A percentile compares a stretch with the other conserved stretches of the same genome.
Conservation (phyloP, 257 asterid genomes). For the Nicotiana attenuata region DNA sequence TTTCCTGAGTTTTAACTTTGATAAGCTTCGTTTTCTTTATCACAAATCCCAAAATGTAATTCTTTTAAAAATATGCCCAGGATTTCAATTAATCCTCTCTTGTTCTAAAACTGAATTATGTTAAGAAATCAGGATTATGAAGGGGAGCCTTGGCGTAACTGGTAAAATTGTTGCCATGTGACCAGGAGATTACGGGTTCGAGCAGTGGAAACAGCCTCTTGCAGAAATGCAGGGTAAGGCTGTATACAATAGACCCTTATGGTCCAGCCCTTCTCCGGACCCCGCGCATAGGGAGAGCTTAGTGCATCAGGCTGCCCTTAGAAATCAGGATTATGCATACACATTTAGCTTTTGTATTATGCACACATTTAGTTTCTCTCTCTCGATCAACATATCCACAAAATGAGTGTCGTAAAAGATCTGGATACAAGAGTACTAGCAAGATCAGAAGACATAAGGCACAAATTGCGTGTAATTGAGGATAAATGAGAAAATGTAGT, state of each 20-base stretch:
- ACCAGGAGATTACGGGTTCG: too few species aligned
- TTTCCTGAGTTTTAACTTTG: neutral
- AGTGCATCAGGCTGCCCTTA: too few species aligned
- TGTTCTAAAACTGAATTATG: neutral
- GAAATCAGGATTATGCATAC: too few species aligned
- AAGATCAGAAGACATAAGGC: neutral
- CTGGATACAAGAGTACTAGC: neutral
- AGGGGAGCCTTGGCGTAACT: too few species aligned
- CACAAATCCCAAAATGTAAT: neutral
- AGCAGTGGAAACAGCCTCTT: too few species aligned
- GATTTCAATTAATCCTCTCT: neutral
- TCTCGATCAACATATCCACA: neutral
- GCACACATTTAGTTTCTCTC: neutral
- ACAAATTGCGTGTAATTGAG: neutral
- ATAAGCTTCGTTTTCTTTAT: neutral
- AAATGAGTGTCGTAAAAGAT: too few species aligned
- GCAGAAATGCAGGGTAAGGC: too few species aligned
- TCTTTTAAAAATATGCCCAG: neutral
- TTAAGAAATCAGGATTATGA: neutral
- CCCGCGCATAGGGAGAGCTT: too few species aligned
- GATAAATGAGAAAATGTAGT: neutral
- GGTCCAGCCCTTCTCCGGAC: too few species aligned
- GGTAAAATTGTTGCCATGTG: too few species aligned
- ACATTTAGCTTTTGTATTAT: too few species aligned
- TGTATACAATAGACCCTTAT: too few species aligned